Evolutionary conservation across 331 rosid species (phyloP), one percentile per base, ranked within the genome.

Genomic region (Quercus phellos): DNA sequence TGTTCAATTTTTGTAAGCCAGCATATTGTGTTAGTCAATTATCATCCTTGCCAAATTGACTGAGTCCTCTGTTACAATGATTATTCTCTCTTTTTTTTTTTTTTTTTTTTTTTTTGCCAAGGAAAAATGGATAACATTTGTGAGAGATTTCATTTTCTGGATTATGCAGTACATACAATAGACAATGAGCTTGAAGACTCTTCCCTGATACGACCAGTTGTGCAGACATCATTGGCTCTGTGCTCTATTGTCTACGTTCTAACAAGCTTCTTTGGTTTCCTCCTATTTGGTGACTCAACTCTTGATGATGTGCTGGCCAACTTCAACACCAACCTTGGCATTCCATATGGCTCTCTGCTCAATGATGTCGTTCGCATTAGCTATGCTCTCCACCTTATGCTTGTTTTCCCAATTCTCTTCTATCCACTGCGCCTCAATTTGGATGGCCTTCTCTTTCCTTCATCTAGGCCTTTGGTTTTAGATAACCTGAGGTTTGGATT

Each of bases 331-430:
- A 82, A 87, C 81, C 88, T 90, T 27, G 93, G 89, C 67, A 85
- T 90, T 77, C 93, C 93, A 64, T 85, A 79, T 53, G 73, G 93
- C 85, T 79, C 70, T 86, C 6, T 89, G 66, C 88, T 90, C 24
- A 87, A 81, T 56, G 96, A 89, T 72, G 12, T 80, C 50, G 85
- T 90, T 77, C 93, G 91, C 26, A 80, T 90, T 76, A 90, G 93
- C 87, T 89, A 90, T 14, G 96, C 93, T 35, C 63, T 90, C 34
- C 91, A 90, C 55, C 90, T 87, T 56, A 89, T 90, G 88, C 93
- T 90, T 74, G 93, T 90, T 75, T 89, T 89, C 85, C 93, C 93
- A 0, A 84, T 89, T 63, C 76, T 90, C 78, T 90, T 90, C 81
- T 83, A 87, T 78, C 86, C 93, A 16, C 80, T 90, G 61, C 87